Conservation (phyloP, 73 alveolate genomes). For the Paramecium tetraurelia region DNA sequence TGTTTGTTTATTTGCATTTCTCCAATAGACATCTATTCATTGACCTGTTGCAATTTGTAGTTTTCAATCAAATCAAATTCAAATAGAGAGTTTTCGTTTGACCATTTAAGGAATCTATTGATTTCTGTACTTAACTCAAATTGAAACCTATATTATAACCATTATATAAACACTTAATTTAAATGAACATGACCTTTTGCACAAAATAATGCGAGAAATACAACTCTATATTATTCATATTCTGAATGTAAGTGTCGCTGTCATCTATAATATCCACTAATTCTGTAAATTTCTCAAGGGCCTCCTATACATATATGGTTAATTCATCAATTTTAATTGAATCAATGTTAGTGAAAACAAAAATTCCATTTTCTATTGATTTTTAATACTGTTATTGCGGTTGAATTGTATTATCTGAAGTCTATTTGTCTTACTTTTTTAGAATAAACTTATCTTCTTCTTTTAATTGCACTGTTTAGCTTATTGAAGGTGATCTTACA, state of each 20-base stretch:
- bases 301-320: background rate
- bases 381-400: background rate
- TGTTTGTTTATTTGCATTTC: background rate
- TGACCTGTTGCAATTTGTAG: background rate
- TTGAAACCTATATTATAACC: background rate
- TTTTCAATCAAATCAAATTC: background rate
- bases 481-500: background rate
- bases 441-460: background rate
- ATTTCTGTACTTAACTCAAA: background rate
- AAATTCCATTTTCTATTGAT: background rate
- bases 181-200: background rate
- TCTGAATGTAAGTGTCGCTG: background rate
- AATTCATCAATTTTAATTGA: background rate
- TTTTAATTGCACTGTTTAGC: background rate
- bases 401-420: background rate
- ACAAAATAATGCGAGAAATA: background rate
- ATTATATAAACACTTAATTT: background rate
- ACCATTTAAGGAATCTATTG: background rate
- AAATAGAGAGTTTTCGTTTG: background rate
- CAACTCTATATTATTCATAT: background rate
- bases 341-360: background rate
- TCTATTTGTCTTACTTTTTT: background rate
- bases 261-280: background rate
- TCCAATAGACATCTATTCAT: background rate
- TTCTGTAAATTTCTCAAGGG: background rate